Conservation (phyloP, 2,329 filamentous ascomycete genomes). For the Aureobasidium sp. region DNA sequence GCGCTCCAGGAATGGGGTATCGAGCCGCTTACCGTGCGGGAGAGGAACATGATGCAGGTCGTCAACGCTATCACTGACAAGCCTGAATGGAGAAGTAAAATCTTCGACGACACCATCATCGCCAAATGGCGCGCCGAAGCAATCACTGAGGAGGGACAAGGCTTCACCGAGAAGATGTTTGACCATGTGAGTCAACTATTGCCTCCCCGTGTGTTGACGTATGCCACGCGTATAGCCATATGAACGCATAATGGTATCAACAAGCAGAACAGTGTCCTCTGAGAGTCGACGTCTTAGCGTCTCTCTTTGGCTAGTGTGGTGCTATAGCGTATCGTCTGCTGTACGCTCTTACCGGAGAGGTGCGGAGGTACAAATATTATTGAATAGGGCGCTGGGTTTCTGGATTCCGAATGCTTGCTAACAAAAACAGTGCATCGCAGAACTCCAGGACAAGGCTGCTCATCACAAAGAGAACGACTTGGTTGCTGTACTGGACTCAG, state of each 20-base stretch:
- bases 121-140: constrained; percentile 21
- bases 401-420: not conserved
- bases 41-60: constrained; percentile 24
- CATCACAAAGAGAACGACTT: constrained; percentile 35
- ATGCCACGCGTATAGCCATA: too few relatives aligned
- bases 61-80: constrained; percentile 27
- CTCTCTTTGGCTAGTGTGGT: too few relatives aligned
- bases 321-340: too few relatives aligned
- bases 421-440: constrained; percentile 28
- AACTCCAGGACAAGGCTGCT: constrained; percentile 45
- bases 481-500: constrained; percentile 39
- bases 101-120: constrained; percentile 23
- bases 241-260: too few relatives aligned
- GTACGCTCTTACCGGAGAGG: too few relatives aligned
- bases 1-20: not conserved
- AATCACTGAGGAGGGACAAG: constrained; percentile 3
- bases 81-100: constrained; percentile 24
- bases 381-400: too few relatives aligned
- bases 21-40: constrained; percentile 16
- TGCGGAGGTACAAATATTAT: too few relatives aligned
- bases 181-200: constrained; percentile 17
- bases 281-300: too few relatives aligned
- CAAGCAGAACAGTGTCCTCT: too few relatives aligned
- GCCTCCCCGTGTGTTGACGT: too few relatives aligned
- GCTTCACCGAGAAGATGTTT: constrained; percentile 20